Evolutionary conservation across 805 yeast species (phyloP).

Genomic region (Wickerhamiella sergipiensis): DNA sequence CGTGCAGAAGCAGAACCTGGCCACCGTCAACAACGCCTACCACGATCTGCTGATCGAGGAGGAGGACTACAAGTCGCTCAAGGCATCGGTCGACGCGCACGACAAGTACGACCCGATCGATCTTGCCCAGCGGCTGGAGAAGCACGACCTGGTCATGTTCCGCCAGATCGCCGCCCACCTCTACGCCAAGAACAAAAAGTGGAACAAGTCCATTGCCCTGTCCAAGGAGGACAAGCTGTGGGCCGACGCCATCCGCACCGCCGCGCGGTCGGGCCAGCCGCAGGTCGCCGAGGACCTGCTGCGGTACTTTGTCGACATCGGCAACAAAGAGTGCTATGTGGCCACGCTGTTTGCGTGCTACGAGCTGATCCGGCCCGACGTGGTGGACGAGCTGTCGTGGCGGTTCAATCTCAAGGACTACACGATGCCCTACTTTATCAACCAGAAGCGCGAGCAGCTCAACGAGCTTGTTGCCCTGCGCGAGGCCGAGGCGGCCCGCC

Average conservation of each 20-base stretch:
- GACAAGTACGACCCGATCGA: slow-evolving; percentile 89
- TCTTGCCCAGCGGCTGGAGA: slow-evolving; percentile 83
- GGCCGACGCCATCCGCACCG: slow-evolving; percentile 89
- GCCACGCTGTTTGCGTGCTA: slow-evolving; percentile 82
- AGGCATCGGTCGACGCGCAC: slow-evolving; percentile 73
- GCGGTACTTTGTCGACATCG: slow-evolving; percentile 89
- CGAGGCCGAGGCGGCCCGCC: slow-evolving; percentile 56
- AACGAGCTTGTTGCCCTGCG: slow-evolving; percentile 50
- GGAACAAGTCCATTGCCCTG: slow-evolving; percentile 75
- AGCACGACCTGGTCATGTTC: slow-evolving; percentile 81
- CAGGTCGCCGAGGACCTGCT: slow-evolving; percentile 82
- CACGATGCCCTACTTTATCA: slow-evolving; percentile 84
- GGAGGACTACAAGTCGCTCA: slow-evolving; percentile 83
- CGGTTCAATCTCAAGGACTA: slow-evolving; percentile 69
- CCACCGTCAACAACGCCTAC: slow-evolving; percentile 87
- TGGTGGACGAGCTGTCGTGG: slow-evolving; percentile 85
- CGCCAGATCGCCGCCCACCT: slow-evolving; percentile 92
- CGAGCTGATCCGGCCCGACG: slow-evolving; percentile 63
- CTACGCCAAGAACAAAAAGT: slow-evolving; percentile 88
- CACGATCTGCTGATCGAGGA: slow-evolving; percentile 93
- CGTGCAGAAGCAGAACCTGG: slow-evolving; percentile 78
- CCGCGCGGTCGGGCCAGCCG: slow-evolving; percentile 61
- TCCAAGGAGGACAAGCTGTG: slow-evolving; percentile 86
- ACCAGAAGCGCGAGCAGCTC: slow-evolving; percentile 68
- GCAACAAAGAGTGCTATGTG: slow-evolving; percentile 88